Percentiles rank a stretch among this genome's conserved stretches.
phyloP scores from a whole-genome alignment of 2,329 filamentous ascomycete genomes.

The Clarireedia paspali region DNA sequence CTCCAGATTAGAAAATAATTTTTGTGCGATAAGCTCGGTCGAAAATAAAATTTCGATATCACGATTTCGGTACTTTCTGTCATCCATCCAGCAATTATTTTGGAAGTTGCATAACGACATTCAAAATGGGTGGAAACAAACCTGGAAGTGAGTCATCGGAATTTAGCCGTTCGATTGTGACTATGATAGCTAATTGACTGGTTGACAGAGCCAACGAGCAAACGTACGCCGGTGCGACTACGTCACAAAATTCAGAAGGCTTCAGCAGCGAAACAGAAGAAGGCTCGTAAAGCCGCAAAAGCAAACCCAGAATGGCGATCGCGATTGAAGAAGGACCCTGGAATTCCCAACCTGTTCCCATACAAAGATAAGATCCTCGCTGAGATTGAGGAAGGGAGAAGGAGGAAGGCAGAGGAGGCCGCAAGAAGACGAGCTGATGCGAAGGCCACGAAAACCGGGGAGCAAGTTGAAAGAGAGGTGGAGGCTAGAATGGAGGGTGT shows the following conservation, averaged over 20 bases:
- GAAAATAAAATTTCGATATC: constrained; percentile 5
- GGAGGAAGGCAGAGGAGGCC: constrained; percentile 73
- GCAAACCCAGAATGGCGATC: constrained; percentile 97
- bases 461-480: constrained; percentile 35
- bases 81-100: constrained; percentile 3
- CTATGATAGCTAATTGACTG: constrained; percentile 12
- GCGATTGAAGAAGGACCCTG: constrained; percentile 93
- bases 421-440: constrained; percentile 63
- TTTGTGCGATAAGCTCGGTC: constrained; percentile 8
- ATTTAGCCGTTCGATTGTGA: background rate
- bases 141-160: constrained; percentile 27
- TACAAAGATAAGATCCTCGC: constrained; percentile 94
- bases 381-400: constrained; percentile 85
- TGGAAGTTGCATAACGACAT: constrained; percentile 4
- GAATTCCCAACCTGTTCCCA: constrained; percentile 93
- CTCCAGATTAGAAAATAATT: constrained; percentile 9
- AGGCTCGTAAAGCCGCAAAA: constrained; percentile 81
- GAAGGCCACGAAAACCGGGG: constrained; percentile 55
- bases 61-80: background rate
- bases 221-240: constrained; percentile 81
- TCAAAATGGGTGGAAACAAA: constrained; percentile 29
- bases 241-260: constrained; percentile 95
- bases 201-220: constrained; percentile 78
- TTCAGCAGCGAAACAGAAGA: constrained; percentile 82
- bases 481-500: constrained; percentile 38